Conservation (phyloP, 495 filamentous ascomycete genomes). For the Talaromyces stipitatus region DNA sequence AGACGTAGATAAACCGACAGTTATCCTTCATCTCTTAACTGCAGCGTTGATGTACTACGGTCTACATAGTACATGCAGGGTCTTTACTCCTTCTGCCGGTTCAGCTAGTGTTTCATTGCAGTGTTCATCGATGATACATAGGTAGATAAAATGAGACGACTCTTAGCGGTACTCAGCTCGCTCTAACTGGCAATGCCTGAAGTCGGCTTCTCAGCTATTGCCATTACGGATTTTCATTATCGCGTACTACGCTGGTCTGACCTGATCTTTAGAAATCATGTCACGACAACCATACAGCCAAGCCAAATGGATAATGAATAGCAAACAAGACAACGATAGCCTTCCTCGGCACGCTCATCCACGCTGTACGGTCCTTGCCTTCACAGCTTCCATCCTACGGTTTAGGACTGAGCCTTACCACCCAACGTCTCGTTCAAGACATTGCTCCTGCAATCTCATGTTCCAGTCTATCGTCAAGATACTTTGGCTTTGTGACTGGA, state of each 20-base stretch:
- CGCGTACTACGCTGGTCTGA: background rate
- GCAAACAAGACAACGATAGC: background rate
- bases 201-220: background rate
- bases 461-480: conserved; percentile 43
- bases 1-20: too few relatives aligned
- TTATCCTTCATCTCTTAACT: too few relatives aligned
- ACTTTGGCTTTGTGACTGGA: conserved; percentile 74
- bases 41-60: background rate
- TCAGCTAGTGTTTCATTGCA: background rate
- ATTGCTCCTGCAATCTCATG: conserved; percentile 49
- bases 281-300: background rate
- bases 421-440: conserved; percentile 31
- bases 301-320: conserved; percentile 3
- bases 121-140: background rate
- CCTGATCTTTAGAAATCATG: background rate
- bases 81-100: background rate
- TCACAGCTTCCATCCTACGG: background rate
- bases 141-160: background rate
- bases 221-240: background rate
- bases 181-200: background rate
- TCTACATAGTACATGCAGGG: background rate
- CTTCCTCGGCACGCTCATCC: background rate
- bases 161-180: background rate
- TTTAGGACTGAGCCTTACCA: background rate
- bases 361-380: conserved; percentile 1